Conservation (phyloP, 2,329 filamentous ascomycete genomes). For the Colletotrichum musicola region DNA sequence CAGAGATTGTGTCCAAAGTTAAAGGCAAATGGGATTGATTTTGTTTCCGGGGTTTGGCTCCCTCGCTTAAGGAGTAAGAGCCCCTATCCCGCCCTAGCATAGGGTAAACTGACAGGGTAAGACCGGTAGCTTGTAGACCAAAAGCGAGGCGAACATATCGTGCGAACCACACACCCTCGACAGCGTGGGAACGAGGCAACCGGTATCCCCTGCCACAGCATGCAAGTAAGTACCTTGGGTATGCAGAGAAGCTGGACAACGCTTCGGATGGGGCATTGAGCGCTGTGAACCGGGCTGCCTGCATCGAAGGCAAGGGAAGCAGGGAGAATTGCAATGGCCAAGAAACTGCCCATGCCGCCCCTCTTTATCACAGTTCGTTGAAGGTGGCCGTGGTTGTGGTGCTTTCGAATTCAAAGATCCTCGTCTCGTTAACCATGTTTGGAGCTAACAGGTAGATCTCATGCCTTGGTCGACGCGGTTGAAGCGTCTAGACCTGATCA, state of each 20-base stretch:
- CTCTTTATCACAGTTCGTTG: neutral
- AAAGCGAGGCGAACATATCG: neutral
- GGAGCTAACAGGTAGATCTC: neutral
- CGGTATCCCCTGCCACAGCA: constrained; percentile 5
- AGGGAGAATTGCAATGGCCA: neutral
- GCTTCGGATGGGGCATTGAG: neutral
- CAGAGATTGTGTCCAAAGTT: neutral
- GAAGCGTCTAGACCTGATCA: constrained; percentile 11
- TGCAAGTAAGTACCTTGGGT: neutral
- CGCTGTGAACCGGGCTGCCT: neutral
- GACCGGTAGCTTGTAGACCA: neutral
- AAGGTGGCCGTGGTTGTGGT: neutral
- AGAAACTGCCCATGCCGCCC: neutral
- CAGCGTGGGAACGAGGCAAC: constrained; percentile 12
- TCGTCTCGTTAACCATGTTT: neutral
- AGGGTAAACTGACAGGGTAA: neutral
- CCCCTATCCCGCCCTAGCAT: neutral
- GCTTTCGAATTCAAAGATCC: neutral
- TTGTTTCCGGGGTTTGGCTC: neutral
- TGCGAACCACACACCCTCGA: neutral
- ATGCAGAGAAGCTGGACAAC: neutral
- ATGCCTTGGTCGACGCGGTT: neutral
- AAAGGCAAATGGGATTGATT: neutral
- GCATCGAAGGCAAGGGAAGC: neutral
- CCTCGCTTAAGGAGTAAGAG: neutral